Evolutionary conservation across 306 rosid species (phyloP), one percentile per base, ranked within the genome.

Genomic region (Albizia julibrissin): DNA sequence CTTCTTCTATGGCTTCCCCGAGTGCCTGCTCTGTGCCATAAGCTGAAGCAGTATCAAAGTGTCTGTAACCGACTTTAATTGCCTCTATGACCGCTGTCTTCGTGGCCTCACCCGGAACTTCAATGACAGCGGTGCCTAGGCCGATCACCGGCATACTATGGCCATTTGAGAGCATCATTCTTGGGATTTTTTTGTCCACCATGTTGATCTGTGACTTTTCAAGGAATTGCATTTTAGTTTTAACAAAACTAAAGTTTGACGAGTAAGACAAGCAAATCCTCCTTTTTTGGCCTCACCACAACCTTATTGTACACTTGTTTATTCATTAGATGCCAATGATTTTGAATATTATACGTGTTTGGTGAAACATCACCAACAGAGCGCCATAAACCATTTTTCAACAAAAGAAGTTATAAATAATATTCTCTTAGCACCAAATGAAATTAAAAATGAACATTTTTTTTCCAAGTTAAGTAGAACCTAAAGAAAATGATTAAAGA

Each of bases 21-120:
- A 81, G 31, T 16, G 24, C 1, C 33, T 74, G 9, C 42, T 81
- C 80, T 0, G 75, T 43, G 6, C 43, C 39, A 54, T 81, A 81
- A 8, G 75, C 5, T 3, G 75, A n/a, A 47, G 75, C 75, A 14
- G 79, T 46, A 49, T 81, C 84, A 12, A 81, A 81, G 43, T 81
- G 80, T 31, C 69, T 65, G 22, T 80, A 72, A n/a, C 84, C 84
- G 3, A 46, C 74, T 22, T 56, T 62, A 18, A 62, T 72, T 4
- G 80, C 76, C 6, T 81, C 76, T 6, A 46, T 46, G 3, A 72
- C 61, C 14, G 61, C 76, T 16, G 6, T 4, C 33, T 46, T 72
- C 0, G 42, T 27, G 8, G 27, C 27, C 2, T 37, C 49, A 1
- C 18, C 0, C 0, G 72, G 47, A 19, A 8, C 5, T 37, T 19